Conservation (phyloP, 108 stramenopile genomes). For the Nitzschia sp. region DNA sequence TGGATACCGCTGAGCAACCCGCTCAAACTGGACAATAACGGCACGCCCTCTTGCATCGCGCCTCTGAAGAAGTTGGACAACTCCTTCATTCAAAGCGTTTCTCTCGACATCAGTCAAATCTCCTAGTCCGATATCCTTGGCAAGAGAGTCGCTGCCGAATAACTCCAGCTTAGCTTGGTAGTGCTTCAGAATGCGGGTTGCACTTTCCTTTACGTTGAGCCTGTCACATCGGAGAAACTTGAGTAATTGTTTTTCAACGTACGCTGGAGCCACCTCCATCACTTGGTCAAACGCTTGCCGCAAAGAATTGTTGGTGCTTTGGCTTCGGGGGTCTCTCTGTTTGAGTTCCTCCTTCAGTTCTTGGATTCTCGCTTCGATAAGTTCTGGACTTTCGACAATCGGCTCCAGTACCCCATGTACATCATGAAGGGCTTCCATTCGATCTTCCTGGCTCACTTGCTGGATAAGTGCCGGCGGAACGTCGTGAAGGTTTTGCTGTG, state of each 20-base stretch:
- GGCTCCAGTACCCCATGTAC: too few relatives aligned
- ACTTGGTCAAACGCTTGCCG: too few relatives aligned
- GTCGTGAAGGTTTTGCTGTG: too few relatives aligned
- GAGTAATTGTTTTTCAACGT: slow-evolving; percentile 5
- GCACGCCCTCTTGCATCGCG: slow-evolving; percentile 10
- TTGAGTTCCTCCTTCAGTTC: too few relatives aligned
- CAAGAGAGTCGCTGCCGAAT: slow-evolving; percentile 18
- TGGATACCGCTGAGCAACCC: neutral
- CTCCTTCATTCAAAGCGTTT: neutral
- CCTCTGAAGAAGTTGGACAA: neutral
- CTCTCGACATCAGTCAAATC: slow-evolving; percentile 14
- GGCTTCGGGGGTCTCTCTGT: too few relatives aligned
- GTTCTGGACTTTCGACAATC: too few relatives aligned
- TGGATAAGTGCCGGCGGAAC: too few relatives aligned
- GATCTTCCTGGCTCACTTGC: too few relatives aligned
- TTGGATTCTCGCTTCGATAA: too few relatives aligned
- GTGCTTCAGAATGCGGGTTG: slow-evolving; percentile 12
- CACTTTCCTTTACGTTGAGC: slow-evolving; percentile 5
- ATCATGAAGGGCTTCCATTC: too few relatives aligned
- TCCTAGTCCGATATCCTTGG: neutral
- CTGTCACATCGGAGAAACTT: slow-evolving; percentile 19
- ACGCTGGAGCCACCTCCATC: too few relatives aligned
- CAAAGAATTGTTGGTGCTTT: too few relatives aligned
- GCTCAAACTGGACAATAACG: neutral
- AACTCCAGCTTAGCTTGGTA: slow-evolving; percentile 22